Percentiles rank a stretch among this genome's conserved stretches.
phyloP scores from a whole-genome alignment of 2,329 filamentous ascomycete genomes.

The Anthostomella pinea region DNA sequence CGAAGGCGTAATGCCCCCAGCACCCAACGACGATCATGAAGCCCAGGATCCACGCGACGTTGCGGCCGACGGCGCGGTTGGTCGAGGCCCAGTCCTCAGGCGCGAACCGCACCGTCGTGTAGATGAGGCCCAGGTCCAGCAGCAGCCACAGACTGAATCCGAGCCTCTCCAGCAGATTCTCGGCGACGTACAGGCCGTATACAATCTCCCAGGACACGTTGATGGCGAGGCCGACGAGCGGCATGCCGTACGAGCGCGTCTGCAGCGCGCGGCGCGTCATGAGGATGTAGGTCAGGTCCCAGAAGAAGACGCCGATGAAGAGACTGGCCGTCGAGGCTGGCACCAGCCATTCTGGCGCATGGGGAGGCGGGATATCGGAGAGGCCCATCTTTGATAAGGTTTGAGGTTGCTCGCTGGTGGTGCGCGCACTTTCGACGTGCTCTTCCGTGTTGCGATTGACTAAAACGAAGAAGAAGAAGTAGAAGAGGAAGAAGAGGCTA shows the following conservation, averaged over 20 bases:
- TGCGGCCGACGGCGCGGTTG: slow-evolving; percentile 39
- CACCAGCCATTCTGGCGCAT: slow-evolving; percentile 16
- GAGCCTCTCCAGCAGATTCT: slow-evolving; percentile 39
- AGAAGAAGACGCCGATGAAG: slow-evolving; percentile 36
- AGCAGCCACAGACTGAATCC: slow-evolving; percentile 48
- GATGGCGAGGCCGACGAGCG: slow-evolving; percentile 44
- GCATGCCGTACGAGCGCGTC: slow-evolving; percentile 48
- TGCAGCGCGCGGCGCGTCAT: slow-evolving; percentile 44
- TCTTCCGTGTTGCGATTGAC: too few species aligned
- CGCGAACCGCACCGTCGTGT: slow-evolving; percentile 43
- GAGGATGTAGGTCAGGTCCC: slow-evolving; percentile 45
- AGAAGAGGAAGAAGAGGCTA: too few species aligned
- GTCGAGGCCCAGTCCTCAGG: slow-evolving; percentile 38
- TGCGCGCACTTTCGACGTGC: too few species aligned
- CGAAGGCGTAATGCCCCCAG: slow-evolving; percentile 41
- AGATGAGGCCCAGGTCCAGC: slow-evolving; percentile 47
- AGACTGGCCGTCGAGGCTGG: slow-evolving; percentile 31
- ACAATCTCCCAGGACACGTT: slow-evolving; percentile 54
- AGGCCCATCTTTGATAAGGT: slow-evolving; percentile 34
- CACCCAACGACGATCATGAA: slow-evolving; percentile 36
- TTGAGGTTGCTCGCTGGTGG: neutral
- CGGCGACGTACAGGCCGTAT: slow-evolving; percentile 45
- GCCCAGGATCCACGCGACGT: slow-evolving; percentile 38
- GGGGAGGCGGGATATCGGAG: slow-evolving; percentile 36
- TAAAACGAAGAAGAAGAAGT: too few species aligned